A percentile compares a stretch with the other conserved stretches of the same genome.
Evolutionary conservation across 2,329 filamentous ascomycete genomes (phyloP).

Genomic region (Plenodomus tracheiphilus): DNA sequence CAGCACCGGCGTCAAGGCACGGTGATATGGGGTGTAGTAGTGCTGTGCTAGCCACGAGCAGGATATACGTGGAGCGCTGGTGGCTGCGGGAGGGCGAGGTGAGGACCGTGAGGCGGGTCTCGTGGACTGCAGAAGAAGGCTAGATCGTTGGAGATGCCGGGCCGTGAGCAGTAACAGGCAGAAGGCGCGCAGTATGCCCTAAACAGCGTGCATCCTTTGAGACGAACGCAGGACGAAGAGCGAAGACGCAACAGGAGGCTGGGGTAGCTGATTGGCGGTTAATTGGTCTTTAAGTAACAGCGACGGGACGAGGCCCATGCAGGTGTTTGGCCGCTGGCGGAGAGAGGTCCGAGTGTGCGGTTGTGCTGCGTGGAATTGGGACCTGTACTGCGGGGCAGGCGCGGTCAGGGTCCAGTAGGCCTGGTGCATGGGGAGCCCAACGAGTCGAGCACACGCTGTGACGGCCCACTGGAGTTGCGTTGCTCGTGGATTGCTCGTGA

Average conservation of each 20-base stretch:
- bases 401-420: slow-evolving; percentile 24
- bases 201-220: slow-evolving; percentile 9
- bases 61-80: slow-evolving; percentile 26
- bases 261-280: slow-evolving; percentile 26
- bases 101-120: slow-evolving; percentile 33
- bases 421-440: slow-evolving; percentile 8
- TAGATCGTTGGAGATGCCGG: slow-evolving; percentile 31
- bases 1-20: slow-evolving; percentile 11
- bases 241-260: slow-evolving; percentile 1
- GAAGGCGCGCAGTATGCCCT: slow-evolving; percentile 10
- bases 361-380: slow-evolving; percentile 1
- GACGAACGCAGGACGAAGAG: slow-evolving; percentile 3
- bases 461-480: slow-evolving; percentile 6
- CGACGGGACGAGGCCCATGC: slow-evolving; percentile 20
- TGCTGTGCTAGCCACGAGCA: slow-evolving; percentile 24
- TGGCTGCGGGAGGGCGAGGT: slow-evolving; percentile 18
- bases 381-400: slow-evolving; percentile 22
- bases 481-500: background rate
- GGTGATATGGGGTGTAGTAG: slow-evolving; percentile 13
- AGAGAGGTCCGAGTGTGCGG: slow-evolving; percentile 14
- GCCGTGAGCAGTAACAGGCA: slow-evolving; percentile 24
- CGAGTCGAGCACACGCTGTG: slow-evolving; percentile 5
- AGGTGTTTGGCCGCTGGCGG: slow-evolving; percentile 13
- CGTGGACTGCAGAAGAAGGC: slow-evolving; percentile 36
- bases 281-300: slow-evolving; percentile 17